phyloP scores from a whole-genome alignment of 148 eudicot genomes.

The Gaultheria prostrata region DNA sequence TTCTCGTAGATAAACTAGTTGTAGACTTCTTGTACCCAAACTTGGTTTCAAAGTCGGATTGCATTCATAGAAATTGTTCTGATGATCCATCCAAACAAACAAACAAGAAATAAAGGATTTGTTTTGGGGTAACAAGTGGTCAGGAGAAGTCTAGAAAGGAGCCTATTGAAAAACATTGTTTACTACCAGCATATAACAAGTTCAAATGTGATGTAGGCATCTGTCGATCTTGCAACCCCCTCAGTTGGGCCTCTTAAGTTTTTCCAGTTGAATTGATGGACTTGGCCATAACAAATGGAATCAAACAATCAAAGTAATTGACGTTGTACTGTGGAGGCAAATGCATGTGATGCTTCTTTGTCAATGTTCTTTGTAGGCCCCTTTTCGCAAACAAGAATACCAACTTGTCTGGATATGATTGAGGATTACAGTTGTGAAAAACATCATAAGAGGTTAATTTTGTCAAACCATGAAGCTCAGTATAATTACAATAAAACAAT shows the following conservation, averaged over 20 bases:
- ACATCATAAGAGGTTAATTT: background rate
- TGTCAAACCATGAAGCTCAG: too few relatives aligned
- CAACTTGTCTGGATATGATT: background rate
- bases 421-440: too few relatives aligned
- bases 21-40: too few relatives aligned
- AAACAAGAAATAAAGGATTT: background rate
- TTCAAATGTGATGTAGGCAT: background rate
- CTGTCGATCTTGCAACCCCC: background rate
- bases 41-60: background rate
- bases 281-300: background rate
- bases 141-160: background rate
- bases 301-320: background rate
- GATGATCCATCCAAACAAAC: background rate
- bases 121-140: background rate
- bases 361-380: background rate
- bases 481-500: background rate
- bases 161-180: background rate
- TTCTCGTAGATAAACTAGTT: too few relatives aligned
- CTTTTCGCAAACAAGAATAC: too few relatives aligned
- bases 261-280: background rate
- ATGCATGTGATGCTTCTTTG: background rate
- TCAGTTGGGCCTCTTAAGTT: background rate
- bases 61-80: background rate
- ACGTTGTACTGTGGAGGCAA: background rate
- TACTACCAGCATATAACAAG: background rate